phyloP scores from a whole-genome alignment of 768 basidiomycete genomes.

The Lactarius akahatsu region DNA sequence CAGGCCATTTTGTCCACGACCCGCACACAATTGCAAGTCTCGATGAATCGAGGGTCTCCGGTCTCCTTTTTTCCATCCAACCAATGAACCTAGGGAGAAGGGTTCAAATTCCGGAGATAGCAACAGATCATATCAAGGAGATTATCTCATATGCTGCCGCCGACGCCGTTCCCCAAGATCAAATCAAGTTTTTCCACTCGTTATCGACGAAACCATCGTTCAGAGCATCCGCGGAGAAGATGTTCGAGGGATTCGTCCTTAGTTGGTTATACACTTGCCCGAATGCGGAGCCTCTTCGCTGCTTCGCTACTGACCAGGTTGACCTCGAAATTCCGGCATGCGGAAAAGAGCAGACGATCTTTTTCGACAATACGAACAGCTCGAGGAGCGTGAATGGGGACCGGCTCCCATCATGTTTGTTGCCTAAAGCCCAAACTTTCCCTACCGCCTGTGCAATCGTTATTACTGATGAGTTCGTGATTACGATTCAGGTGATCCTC shows the following conservation, averaged over 20 bases:
- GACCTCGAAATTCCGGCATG: neutral
- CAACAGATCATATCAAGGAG: neutral
- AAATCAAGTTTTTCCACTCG: neutral
- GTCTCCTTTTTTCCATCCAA: neutral
- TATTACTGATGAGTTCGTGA: no score
- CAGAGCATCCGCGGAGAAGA: neutral
- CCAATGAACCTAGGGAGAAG: neutral
- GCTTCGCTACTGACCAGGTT: neutral
- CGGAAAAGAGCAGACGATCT: neutral
- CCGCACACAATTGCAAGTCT: no score
- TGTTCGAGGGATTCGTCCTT: neutral
- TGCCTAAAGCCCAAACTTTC: no score
- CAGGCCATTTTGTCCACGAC: no score
- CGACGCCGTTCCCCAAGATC: neutral
- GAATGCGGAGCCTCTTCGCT: neutral
- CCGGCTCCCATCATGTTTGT: no score
- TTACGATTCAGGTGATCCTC: no score
- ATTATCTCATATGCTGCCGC: neutral
- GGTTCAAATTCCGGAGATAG: neutral
- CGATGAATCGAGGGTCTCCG: neutral
- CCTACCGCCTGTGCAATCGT: no score
- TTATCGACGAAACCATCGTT: neutral
- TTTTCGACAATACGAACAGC: no score
- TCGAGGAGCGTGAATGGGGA: no score
- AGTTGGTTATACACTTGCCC: neutral